phyloP scores from a whole-genome alignment of 768 basidiomycete species.

The Hygrocybe punicea region DNA sequence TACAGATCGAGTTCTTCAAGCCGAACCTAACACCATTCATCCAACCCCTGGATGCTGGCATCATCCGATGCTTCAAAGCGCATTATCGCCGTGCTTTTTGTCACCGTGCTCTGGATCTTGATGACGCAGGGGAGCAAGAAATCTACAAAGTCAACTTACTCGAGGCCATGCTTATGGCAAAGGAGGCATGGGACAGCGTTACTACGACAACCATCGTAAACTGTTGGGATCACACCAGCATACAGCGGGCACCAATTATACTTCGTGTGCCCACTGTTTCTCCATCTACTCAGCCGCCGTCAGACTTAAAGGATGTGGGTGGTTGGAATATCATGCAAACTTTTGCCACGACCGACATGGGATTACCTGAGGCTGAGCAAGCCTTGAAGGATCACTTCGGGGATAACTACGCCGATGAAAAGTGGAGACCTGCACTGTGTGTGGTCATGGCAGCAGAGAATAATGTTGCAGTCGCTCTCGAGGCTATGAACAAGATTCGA shows the following conservation, averaged over 20 bases:
- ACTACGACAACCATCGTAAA: conserved; percentile 28
- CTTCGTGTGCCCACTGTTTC: conserved; percentile 9
- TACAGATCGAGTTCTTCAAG: conserved; percentile 27
- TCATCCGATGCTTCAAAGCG: conserved; percentile 37
- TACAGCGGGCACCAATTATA: conserved; percentile 12
- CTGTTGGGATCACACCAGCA: conserved; percentile 38
- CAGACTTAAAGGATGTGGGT: background rate
- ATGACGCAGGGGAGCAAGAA: conserved; percentile 29
- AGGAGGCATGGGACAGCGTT: conserved; percentile 32
- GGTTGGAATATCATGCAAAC: conserved; percentile 11
- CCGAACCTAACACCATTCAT: conserved; percentile 39
- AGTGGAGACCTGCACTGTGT: conserved; percentile 15
- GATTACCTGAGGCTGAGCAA: conserved; percentile 14
- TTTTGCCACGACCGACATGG: conserved; percentile 15
- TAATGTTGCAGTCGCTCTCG: conserved; percentile 8
- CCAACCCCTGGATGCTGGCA: conserved; percentile 37
- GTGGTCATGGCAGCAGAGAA: conserved; percentile 16
- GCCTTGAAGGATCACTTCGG: conserved; percentile 9
- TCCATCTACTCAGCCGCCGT: conserved; percentile 21
- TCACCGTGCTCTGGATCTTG: conserved; percentile 24
- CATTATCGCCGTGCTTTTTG: conserved; percentile 29
- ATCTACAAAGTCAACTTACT: conserved; percentile 34
- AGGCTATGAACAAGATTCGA: conserved; percentile 5
- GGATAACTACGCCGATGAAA: conserved; percentile 8
- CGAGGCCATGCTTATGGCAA: conserved; percentile 33